phyloP scores from a whole-genome alignment of 495 filamentous ascomycete species.

The Penicillium bovifimosum region DNA sequence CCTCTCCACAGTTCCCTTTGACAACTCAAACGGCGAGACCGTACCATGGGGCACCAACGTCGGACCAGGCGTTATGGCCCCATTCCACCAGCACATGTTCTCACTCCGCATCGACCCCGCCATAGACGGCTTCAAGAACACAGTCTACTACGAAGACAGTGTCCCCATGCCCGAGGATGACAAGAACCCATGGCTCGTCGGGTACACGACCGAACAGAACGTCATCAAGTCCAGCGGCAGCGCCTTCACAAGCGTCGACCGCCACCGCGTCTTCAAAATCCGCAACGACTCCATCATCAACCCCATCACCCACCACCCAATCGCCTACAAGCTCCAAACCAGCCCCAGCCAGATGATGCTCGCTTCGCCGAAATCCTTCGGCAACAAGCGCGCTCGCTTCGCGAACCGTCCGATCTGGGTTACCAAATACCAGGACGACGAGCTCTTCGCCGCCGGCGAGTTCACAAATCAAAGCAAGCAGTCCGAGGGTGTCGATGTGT shows the following conservation, averaged over 20 bases:
- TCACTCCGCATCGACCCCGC: conserved; percentile 81
- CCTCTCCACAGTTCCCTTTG: conserved; percentile 75
- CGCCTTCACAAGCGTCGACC: conserved; percentile 53
- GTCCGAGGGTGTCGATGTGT: conserved; percentile 42
- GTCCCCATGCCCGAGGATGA: conserved; percentile 65
- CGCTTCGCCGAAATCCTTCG: conserved; percentile 62
- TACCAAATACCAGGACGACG: conserved; percentile 69
- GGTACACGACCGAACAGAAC: conserved; percentile 63
- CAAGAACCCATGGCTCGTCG: conserved; percentile 70
- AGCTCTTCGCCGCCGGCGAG: conserved; percentile 76
- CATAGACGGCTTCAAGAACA: conserved; percentile 68
- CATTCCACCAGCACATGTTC: conserved; percentile 87
- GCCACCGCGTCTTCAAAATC: conserved; percentile 77
- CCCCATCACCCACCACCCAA: conserved; percentile 66
- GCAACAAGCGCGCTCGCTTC: conserved; percentile 73
- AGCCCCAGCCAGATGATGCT: conserved; percentile 75
- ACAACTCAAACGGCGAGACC: conserved; percentile 43
- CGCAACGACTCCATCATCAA: conserved; percentile 65
- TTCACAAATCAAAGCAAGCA: conserved; percentile 82
- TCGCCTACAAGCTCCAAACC: conserved; percentile 73
- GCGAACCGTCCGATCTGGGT: conserved; percentile 80
- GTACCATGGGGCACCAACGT: conserved; percentile 79
- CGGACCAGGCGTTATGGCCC: conserved; percentile 73
- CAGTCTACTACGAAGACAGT: conserved; percentile 65
- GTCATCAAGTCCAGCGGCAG: conserved; percentile 57